Evolutionary conservation across 2,329 filamentous ascomycete genomes (phyloP).

Genomic region (Sporothrix mexicana): DNA sequence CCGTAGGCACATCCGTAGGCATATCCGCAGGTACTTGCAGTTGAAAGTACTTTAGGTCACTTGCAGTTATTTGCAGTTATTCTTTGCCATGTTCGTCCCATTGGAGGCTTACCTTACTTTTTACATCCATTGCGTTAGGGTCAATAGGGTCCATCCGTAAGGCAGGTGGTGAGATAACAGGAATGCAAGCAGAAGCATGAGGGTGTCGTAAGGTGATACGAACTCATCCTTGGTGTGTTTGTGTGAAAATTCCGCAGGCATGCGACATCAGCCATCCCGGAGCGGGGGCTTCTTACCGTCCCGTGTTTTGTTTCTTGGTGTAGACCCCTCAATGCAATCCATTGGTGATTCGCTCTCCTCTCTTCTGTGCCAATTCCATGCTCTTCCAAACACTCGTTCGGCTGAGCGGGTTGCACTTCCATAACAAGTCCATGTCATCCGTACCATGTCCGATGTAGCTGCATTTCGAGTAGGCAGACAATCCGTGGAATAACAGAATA

Average conservation of each 20-base stretch:
- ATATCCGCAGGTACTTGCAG: no score
- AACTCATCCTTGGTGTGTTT: no score
- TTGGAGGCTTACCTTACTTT: no score
- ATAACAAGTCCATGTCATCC: no score
- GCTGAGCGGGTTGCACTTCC: not conserved
- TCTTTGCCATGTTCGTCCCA: no score
- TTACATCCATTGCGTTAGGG: not conserved
- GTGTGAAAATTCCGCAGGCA: not conserved
- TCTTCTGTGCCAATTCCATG: no score
- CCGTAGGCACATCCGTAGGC: not conserved
- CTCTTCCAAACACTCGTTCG: not conserved
- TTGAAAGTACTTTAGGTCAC: not conserved
- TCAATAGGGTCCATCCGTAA: not conserved
- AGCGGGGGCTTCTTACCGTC: conserved; percentile 4
- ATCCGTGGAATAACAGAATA: not conserved
- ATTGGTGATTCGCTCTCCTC: not conserved
- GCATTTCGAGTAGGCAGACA: not conserved
- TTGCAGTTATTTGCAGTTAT: no score
- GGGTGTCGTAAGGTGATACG: no score
- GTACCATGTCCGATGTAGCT: not conserved
- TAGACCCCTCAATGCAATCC: not conserved
- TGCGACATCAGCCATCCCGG: not conserved
- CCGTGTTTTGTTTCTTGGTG: not conserved
- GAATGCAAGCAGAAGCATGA: not conserved
- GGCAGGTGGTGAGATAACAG: not conserved